phyloP scores from a whole-genome alignment of 176 grass and related monocot genomes.

The Aechmea fasciata region DNA sequence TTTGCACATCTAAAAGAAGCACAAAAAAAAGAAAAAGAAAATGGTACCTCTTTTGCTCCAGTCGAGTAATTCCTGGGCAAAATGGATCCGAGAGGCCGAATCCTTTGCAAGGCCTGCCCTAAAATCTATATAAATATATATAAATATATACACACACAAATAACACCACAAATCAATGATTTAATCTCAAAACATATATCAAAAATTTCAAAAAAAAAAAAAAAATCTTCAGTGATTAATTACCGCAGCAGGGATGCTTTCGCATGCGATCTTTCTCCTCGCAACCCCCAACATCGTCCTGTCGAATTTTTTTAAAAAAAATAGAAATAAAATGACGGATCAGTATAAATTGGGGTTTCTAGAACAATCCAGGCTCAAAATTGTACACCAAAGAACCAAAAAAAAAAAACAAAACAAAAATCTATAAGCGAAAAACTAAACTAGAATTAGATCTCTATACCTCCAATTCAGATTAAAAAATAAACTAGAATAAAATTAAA shows the following conservation, averaged over 20 bases:
- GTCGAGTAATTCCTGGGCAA: slow-evolving; percentile 43
- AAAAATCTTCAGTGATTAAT: background rate
- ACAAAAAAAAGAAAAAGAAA: background rate
- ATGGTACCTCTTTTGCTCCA: slow-evolving; percentile 52
- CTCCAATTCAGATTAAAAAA: background rate
- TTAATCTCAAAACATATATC: background rate
- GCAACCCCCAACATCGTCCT: slow-evolving; percentile 1
- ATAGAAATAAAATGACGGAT: background rate
- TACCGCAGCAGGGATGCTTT: background rate
- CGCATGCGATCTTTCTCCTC: background rate
- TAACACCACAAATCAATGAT: too few relatives aligned
- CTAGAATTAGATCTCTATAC: background rate
- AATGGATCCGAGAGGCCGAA: slow-evolving; percentile 39
- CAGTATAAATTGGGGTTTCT: too few relatives aligned
- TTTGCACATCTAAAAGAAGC: background rate
- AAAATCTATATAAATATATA: slow-evolving; percentile 43
- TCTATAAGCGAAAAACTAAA: background rate
- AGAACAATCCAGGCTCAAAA: background rate
- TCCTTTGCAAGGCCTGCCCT: slow-evolving; percentile 44
- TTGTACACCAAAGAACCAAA: background rate
- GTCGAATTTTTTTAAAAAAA: background rate
- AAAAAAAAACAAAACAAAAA: background rate
- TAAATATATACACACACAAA: too few relatives aligned
- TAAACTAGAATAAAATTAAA: background rate
- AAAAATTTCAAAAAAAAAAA: background rate